phyloP scores from a whole-genome alignment of 1,139 yeast species.

The Candida pseudoviswanathii region DNA sequence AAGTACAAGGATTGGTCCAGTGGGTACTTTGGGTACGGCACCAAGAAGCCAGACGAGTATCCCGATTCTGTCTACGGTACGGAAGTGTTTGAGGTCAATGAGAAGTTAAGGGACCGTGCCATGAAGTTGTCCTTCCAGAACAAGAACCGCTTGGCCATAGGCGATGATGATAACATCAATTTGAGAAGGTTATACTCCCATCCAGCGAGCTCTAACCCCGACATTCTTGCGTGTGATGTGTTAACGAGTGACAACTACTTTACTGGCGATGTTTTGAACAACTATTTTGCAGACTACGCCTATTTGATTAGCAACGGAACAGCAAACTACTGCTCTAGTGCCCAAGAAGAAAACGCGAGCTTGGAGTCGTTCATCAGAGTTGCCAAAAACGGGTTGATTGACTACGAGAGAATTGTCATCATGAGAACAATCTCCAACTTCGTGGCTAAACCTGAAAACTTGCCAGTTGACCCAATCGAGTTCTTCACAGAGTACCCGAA shows the following conservation, averaged over 20 bases:
- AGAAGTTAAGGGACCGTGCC: conserved; percentile 60
- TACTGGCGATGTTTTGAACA: conserved; percentile 54
- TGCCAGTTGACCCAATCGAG: conserved; percentile 38
- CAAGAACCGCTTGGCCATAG: conserved; percentile 38
- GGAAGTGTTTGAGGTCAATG: conserved; percentile 67
- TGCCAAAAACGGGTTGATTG: conserved; percentile 56
- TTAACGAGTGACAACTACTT: conserved; percentile 64
- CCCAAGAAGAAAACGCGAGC: conserved; percentile 73
- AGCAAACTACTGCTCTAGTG: conserved; percentile 61
- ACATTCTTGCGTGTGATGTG: conserved; percentile 57
- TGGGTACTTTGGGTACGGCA: conserved; percentile 62
- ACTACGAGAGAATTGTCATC: conserved; percentile 57
- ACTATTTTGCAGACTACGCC: conserved; percentile 52
- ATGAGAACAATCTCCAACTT: conserved; percentile 69
- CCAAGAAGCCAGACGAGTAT: conserved; percentile 50
- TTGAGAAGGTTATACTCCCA: conserved; percentile 51
- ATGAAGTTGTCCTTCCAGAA: conserved; percentile 50
- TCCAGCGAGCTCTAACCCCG: conserved; percentile 54
- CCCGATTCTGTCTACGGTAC: conserved; percentile 64
- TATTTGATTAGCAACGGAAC: conserved; percentile 58
- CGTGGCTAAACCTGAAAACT: conserved; percentile 55
- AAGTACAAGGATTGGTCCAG: conserved; percentile 59
- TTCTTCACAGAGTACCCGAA: conserved; percentile 53
- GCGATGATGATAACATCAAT: conserved; percentile 42
- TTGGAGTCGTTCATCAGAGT: conserved; percentile 61